A percentile compares a stretch with the other conserved stretches of the same genome.
phyloP scores from a whole-genome alignment of 371 early-diverging fungal species.

The Mucor plumbeus region DNA sequence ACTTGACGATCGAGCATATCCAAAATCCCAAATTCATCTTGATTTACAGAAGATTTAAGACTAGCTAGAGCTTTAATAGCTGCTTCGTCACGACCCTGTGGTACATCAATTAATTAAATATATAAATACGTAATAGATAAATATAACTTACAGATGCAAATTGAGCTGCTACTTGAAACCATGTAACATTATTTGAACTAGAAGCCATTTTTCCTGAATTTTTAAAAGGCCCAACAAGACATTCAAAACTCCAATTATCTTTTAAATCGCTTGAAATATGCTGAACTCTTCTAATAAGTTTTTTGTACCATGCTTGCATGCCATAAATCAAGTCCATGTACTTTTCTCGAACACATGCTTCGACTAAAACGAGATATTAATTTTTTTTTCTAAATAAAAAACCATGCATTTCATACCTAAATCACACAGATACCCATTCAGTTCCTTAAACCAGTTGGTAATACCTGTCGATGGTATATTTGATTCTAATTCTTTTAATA shows the following conservation, averaged over 20 bases:
- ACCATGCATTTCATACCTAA: slow-evolving; percentile 11
- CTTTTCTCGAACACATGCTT: slow-evolving; percentile 37
- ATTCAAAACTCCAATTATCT: slow-evolving; percentile 35
- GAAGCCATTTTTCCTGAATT: neutral
- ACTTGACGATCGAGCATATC: slow-evolving; percentile 39
- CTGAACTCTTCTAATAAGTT: slow-evolving; percentile 22
- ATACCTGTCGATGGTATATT: slow-evolving; percentile 22
- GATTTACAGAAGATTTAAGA: slow-evolving; percentile 11
- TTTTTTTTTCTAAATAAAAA: neutral
- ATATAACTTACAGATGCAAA: slow-evolving; percentile 38
- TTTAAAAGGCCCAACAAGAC: slow-evolving; percentile 32
- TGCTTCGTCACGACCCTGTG: slow-evolving; percentile 39
- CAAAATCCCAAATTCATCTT: slow-evolving; percentile 37
- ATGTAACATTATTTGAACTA: slow-evolving; percentile 15
- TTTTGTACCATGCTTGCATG: slow-evolving; percentile 46
- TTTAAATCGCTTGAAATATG: slow-evolving; percentile 26
- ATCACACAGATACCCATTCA: slow-evolving; percentile 32
- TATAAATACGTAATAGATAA: neutral
- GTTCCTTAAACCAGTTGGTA: slow-evolving; percentile 28
- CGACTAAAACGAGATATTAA: slow-evolving; percentile 18
- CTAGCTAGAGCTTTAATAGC: slow-evolving; percentile 33
- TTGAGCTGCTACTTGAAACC: slow-evolving; percentile 44
- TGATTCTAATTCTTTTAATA: slow-evolving; percentile 27
- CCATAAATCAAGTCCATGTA: slow-evolving; percentile 46
- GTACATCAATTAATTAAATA: neutral